phyloP scores from a whole-genome alignment of 208 protist genomes.

The Trypanosoma mega region DNA sequence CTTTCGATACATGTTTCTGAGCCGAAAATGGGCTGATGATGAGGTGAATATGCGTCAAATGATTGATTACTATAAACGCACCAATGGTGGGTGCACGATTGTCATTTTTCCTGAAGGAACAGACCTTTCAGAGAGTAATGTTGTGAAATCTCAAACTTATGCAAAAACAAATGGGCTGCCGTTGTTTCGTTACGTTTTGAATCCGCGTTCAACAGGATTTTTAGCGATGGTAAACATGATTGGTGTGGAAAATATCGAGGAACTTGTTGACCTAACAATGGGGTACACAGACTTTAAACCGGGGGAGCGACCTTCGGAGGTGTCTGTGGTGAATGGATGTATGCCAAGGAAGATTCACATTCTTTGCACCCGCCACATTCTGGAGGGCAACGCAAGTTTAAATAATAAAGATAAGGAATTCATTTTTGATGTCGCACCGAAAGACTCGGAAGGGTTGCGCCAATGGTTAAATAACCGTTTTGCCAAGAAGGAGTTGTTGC shows the following conservation, averaged over 20 bases:
- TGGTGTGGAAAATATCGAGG: conserved; percentile 58
- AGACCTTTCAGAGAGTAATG: conserved; percentile 69
- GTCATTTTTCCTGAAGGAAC: conserved; percentile 89
- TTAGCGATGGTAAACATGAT: conserved; percentile 72
- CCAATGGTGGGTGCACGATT: conserved; percentile 37
- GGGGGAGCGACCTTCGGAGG: conserved; percentile 62
- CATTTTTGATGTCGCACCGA: conserved; percentile 18
- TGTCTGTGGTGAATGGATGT: conserved; percentile 63
- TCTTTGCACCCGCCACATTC: conserved; percentile 43
- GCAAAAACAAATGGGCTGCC: conserved; percentile 51
- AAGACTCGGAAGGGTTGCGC: conserved; percentile 41
- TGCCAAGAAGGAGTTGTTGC: conserved; percentile 76
- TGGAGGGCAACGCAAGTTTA: not conserved
- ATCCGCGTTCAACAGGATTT: conserved; percentile 76
- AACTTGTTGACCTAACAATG: conserved; percentile 81
- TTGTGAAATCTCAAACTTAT: conserved; percentile 63
- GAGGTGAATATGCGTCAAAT: conserved; percentile 58
- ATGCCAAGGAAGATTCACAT: conserved; percentile 77
- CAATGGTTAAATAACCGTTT: conserved; percentile 77
- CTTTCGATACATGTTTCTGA: conserved; percentile 86
- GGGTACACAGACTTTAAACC: conserved; percentile 73
- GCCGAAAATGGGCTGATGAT: conserved; percentile 71
- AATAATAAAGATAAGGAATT: not conserved
- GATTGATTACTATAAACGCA: conserved; percentile 45
- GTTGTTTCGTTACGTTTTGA: conserved; percentile 73